Conservation (phyloP, 129 eudicot species). For the Gnaphalium uliginosum region DNA sequence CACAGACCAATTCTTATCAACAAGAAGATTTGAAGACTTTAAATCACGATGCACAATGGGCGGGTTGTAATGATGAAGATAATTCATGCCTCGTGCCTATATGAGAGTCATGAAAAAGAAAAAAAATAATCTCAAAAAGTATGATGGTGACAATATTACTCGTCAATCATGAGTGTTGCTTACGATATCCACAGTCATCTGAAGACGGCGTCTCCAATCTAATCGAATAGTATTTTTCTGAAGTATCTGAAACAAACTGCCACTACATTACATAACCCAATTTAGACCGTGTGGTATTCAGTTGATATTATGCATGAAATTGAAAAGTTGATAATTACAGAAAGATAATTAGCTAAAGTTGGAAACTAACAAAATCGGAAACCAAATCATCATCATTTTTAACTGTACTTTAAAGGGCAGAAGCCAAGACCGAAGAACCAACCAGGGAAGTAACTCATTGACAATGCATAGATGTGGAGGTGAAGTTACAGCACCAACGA, state of each 20-base stretch:
- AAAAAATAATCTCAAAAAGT: neutral
- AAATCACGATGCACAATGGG: conserved; percentile 56
- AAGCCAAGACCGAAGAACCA: neutral
- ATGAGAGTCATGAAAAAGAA: conserved; percentile 18
- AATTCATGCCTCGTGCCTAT: conserved; percentile 40
- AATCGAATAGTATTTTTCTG: conserved; percentile 44
- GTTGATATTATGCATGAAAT: neutral
- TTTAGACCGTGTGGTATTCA: neutral
- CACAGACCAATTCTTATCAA: conserved; percentile 76
- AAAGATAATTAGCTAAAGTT: too few species aligned
- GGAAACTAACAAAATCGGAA: too few species aligned
- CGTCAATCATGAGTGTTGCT: conserved; percentile 3
- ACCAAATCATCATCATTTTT: too few species aligned
- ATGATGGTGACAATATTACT: neutral
- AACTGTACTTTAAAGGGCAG: too few species aligned
- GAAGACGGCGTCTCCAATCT: conserved; percentile 62
- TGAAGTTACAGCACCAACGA: conserved; percentile 91
- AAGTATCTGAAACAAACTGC: conserved; percentile 37
- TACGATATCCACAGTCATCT: conserved; percentile 73
- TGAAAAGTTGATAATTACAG: too few species aligned
- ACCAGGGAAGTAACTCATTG: conserved; percentile 95
- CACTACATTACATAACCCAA: conserved; percentile 6
- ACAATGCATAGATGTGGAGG: conserved; percentile 84
- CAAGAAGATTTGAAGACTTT: conserved; percentile 83
- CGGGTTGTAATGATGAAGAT: too few species aligned